Evolutionary conservation across 2,329 filamentous ascomycete species (phyloP).

Genomic region (Aspergillus sp.): DNA sequence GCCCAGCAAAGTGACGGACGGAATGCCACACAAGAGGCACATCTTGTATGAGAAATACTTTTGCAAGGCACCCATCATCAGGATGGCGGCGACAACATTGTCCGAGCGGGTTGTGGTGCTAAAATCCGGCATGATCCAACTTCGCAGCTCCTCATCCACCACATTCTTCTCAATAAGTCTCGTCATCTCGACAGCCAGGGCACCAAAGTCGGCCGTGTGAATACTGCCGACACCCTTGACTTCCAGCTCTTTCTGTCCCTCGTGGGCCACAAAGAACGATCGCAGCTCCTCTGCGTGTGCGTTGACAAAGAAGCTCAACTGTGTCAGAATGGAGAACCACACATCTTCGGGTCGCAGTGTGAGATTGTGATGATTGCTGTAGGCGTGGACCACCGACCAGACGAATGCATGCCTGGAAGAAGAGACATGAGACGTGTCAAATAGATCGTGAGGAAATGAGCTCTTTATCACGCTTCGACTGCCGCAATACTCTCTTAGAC

Average conservation of each 20-base stretch:
- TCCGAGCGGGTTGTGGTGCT: slow-evolving; percentile 51
- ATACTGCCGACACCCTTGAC: slow-evolving; percentile 19
- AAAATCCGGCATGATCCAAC: slow-evolving; percentile 55
- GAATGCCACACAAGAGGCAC: slow-evolving; percentile 46
- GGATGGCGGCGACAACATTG: slow-evolving; percentile 41
- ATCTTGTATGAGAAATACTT: slow-evolving; percentile 47
- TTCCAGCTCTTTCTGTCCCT: slow-evolving; percentile 43
- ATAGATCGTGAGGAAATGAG: background rate
- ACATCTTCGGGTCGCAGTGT: slow-evolving; percentile 53
- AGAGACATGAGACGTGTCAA: background rate
- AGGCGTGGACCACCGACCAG: background rate
- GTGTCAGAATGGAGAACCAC: slow-evolving; percentile 53
- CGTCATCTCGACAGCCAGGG: slow-evolving; percentile 38
- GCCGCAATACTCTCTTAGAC: background rate
- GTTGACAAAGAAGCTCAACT: slow-evolving; percentile 50
- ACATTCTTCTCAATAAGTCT: slow-evolving; percentile 43
- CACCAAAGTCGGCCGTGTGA: slow-evolving; percentile 18
- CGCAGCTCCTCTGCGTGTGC: slow-evolving; percentile 47
- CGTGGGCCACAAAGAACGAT: slow-evolving; percentile 43
- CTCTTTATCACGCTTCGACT: background rate
- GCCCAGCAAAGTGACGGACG: slow-evolving; percentile 53
- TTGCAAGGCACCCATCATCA: slow-evolving; percentile 55
- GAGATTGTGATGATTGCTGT: slow-evolving; percentile 41
- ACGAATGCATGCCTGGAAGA: background rate
- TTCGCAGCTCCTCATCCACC: slow-evolving; percentile 38